Percentiles rank a stretch among this genome's conserved stretches.
phyloP scores from a whole-genome alignment of 805 yeast genomes.

The Monosporozyma aerobia region DNA sequence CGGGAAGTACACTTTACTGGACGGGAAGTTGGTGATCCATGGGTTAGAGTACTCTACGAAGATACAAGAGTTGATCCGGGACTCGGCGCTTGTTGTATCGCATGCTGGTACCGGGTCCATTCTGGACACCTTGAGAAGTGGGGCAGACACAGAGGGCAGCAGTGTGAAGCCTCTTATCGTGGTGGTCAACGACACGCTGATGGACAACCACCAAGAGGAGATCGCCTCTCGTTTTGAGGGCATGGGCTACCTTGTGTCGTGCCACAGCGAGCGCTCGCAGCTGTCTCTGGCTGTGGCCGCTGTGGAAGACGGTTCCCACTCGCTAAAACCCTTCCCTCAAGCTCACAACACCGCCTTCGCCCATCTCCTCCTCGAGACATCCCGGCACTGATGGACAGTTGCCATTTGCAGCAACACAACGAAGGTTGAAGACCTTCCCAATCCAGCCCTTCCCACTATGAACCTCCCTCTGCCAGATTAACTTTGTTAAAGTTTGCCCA shows the following conservation, averaged over 20 bases:
- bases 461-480: background rate
- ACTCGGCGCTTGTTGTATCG: conserved; percentile 54
- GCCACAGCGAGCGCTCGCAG: conserved; percentile 7
- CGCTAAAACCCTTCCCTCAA: conserved; percentile 8
- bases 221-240: conserved; percentile 50
- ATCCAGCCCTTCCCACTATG: background rate
- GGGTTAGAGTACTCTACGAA: conserved; percentile 10
- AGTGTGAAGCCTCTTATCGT: conserved; percentile 49
- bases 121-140: conserved; percentile 54
- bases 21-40: conserved; percentile 3
- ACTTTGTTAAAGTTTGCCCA: background rate
- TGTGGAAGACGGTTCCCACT: background rate
- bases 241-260: conserved; percentile 24
- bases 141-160: conserved; percentile 2
- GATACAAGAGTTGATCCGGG: conserved; percentile 8
- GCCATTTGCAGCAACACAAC: too few species aligned
- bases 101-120: conserved; percentile 94
- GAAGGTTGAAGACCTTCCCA: too few species aligned
- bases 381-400: background rate
- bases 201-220: conserved; percentile 82
- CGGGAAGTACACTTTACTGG: background rate
- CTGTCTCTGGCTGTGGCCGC: background rate
- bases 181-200: conserved; percentile 59
- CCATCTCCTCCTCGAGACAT: conserved; percentile 3
- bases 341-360: conserved; percentile 13